A percentile compares a stretch with the other conserved stretches of the same genome.
Conservation (phyloP, 1,284 basidiomycete species). For the Rhizopogon parksii region DNA sequence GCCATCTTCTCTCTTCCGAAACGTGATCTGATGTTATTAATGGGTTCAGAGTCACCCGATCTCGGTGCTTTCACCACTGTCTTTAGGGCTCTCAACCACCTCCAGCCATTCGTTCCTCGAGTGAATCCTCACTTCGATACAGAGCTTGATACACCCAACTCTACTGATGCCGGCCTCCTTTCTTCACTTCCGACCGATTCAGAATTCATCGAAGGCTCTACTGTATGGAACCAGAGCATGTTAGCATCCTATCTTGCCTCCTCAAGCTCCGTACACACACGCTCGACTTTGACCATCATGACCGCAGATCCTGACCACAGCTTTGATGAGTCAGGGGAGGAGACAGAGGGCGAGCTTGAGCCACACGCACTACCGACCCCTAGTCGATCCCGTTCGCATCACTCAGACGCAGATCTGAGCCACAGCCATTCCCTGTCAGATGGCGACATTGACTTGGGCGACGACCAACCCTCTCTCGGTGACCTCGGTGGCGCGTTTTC, state of each 20-base stretch:
- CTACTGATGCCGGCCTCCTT: slow-evolving; percentile 17
- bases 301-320: slow-evolving; percentile 6
- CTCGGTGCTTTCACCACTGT: slow-evolving; percentile 69
- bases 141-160: slow-evolving; percentile 22
- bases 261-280: slow-evolving; percentile 11
- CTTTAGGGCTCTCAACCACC: slow-evolving; percentile 56
- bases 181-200: slow-evolving; percentile 30
- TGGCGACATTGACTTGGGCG: slow-evolving; percentile 13
- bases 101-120: slow-evolving; percentile 38
- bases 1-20: slow-evolving; percentile 6
- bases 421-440: slow-evolving; percentile 12
- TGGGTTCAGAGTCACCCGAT: slow-evolving; percentile 56
- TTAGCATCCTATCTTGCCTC: slow-evolving; percentile 43
- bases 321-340: slow-evolving; percentile 21
- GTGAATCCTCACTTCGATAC: slow-evolving; percentile 29
- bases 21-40: slow-evolving; percentile 3
- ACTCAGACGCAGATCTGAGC: slow-evolving; percentile 1
- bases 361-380: slow-evolving; percentile 18
- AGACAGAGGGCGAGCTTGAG: slow-evolving; percentile 29
- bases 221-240: slow-evolving; percentile 59
- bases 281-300: not conserved
- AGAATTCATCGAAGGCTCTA: slow-evolving; percentile 44
- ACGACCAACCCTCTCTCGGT: slow-evolving; percentile 28
- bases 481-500: slow-evolving; percentile 30
- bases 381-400: slow-evolving; percentile 9